These are phyloP conservation scores for Allium sativum DNA, from an alignment of 106 monocot genomes.

Conservation along the genomic window DNA sequence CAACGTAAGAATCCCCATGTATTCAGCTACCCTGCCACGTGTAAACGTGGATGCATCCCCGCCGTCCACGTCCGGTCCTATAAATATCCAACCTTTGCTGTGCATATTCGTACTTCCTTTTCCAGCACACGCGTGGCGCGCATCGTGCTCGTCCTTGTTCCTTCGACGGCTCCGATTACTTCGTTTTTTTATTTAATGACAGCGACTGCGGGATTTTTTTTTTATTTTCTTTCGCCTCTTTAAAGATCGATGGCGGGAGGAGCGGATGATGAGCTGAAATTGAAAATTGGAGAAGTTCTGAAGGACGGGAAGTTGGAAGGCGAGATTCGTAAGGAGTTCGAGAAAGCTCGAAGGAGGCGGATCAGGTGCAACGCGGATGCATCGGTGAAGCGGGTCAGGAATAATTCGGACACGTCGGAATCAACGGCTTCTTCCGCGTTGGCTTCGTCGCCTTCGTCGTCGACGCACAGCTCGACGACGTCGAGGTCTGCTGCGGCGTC, in stretches of 20 bases:
- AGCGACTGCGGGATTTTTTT: background rate
- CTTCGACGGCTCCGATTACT: background rate
- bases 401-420: background rate
- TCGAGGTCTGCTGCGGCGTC: background rate
- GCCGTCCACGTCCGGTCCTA: slow-evolving; percentile 1
- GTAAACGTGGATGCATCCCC: background rate
- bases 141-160: background rate
- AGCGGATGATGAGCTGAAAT: background rate
- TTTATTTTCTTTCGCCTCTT: background rate
- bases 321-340: slow-evolving; percentile 1
- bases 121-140: background rate
- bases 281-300: background rate
- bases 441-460: background rate
- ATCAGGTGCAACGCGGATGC: background rate
- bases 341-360: background rate
- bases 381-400: background rate
- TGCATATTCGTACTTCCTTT: background rate
- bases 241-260: slow-evolving; percentile 1
- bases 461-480: slow-evolving; percentile 1
- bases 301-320: background rate
- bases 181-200: background rate
- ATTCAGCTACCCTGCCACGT: background rate
- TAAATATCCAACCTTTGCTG: background rate
- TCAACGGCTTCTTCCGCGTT: background rate
- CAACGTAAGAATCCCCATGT: slow-evolving; percentile 2